Conservation (phyloP, 192 early-diverging fungal genomes). For the Coemansia guatemalensis region DNA sequence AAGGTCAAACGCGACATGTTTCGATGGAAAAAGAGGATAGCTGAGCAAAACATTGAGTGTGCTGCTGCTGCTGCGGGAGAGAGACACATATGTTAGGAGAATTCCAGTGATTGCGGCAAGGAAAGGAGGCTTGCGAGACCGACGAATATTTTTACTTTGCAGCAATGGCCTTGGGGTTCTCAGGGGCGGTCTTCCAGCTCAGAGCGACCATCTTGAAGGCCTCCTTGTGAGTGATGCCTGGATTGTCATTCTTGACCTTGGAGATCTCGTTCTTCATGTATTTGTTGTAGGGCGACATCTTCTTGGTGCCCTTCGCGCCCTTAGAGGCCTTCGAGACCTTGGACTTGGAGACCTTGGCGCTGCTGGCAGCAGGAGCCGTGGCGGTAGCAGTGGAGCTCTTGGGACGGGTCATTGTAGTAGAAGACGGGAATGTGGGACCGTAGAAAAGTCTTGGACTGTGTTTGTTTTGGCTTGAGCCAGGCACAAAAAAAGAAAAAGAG, state of each 20-base stretch:
- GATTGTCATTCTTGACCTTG: slow-evolving; percentile 65
- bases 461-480: not conserved
- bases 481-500: slow-evolving; percentile 8
- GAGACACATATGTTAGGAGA: not conserved
- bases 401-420: slow-evolving; percentile 21
- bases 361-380: slow-evolving; percentile 18
- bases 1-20: slow-evolving; percentile 2
- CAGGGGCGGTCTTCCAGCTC: slow-evolving; percentile 59
- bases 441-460: slow-evolving; percentile 5
- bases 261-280: slow-evolving; percentile 72
- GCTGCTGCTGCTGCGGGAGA: not conserved
- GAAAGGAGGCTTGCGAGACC: not conserved
- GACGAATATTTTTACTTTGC: slow-evolving; percentile 16
- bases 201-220: slow-evolving; percentile 67
- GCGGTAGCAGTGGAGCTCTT: slow-evolving; percentile 17
- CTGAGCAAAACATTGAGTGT: slow-evolving; percentile 2
- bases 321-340: slow-evolving; percentile 12
- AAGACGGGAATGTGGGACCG: slow-evolving; percentile 4
- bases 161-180: slow-evolving; percentile 63
- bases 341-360: slow-evolving; percentile 15
- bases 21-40: not conserved
- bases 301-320: slow-evolving; percentile 43
- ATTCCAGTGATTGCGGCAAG: not conserved
- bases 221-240: slow-evolving; percentile 62
- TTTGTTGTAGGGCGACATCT: slow-evolving; percentile 65